phyloP scores from a whole-genome alignment of 495 filamentous ascomycete genomes.

The Penicillium bovifimosum region DNA sequence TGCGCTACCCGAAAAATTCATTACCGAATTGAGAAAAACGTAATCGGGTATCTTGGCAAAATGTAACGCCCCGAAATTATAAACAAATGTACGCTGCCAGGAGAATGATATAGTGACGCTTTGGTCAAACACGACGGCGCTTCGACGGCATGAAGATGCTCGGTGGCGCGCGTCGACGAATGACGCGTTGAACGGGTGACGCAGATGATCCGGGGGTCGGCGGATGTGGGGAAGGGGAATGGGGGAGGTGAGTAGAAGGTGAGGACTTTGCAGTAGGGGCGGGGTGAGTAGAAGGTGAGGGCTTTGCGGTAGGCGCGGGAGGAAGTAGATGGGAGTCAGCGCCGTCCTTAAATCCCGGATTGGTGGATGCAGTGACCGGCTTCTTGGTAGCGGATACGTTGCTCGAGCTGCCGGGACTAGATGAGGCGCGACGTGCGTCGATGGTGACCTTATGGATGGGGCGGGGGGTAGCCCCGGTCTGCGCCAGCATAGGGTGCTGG shows the following conservation, averaged over 20 bases:
- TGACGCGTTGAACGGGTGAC: conserved; percentile 17
- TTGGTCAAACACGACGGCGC: conserved; percentile 22
- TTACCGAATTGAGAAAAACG: too few relatives aligned
- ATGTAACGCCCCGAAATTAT: neutral
- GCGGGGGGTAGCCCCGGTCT: conserved; percentile 27
- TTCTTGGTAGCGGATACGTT: conserved; percentile 1
- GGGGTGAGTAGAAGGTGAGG: neutral
- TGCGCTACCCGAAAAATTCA: too few relatives aligned
- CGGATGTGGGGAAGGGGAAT: neutral
- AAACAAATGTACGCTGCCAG: neutral
- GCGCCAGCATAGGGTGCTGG: conserved; percentile 12
- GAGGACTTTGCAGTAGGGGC: neutral
- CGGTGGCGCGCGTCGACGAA: conserved; percentile 31
- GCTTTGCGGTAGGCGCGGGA: neutral
- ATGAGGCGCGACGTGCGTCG: neutral
- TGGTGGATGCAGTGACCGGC: neutral
- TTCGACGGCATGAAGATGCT: conserved; percentile 41
- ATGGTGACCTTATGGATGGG: neutral
- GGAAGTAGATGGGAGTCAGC: conserved; percentile 1
- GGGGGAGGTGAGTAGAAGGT: neutral
- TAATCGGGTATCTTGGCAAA: conserved; percentile 1
- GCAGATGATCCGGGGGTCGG: conserved; percentile 2
- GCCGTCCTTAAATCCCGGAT: conserved; percentile 1
- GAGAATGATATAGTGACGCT: neutral
- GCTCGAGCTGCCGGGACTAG: neutral